Evolutionary conservation across 2,329 filamentous ascomycete genomes (phyloP).

Genomic region (Penicillium corylophilum): DNA sequence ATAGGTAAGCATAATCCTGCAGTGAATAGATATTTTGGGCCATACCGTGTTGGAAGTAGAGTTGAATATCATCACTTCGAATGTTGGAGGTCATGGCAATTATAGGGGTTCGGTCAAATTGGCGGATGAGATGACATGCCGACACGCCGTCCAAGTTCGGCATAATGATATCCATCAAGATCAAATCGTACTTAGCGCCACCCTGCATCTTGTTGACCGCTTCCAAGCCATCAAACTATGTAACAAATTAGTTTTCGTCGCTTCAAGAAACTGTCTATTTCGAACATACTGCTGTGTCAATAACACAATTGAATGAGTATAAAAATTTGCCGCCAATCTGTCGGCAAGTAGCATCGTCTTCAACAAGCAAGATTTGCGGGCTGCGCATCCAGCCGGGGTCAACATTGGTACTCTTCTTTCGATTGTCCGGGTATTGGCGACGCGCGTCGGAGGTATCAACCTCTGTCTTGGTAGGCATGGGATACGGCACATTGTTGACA

Average conservation of each 20-base stretch:
- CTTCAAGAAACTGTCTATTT: neutral
- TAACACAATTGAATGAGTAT: constrained; percentile 62
- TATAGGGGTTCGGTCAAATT: constrained; percentile 81
- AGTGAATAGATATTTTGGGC: neutral
- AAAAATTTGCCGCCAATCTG: constrained; percentile 67
- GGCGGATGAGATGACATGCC: constrained; percentile 87
- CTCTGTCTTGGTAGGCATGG: constrained; percentile 64
- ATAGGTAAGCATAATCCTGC: constrained; percentile 23
- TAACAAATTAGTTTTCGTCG: constrained; percentile 5
- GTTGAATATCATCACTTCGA: constrained; percentile 89
- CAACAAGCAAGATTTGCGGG: constrained; percentile 85
- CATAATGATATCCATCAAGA: constrained; percentile 97
- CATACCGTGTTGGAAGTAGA: constrained; percentile 95
- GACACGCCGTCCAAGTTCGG: constrained; percentile 92
- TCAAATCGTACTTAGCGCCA: constrained; percentile 65
- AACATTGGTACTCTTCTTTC: constrained; percentile 61
- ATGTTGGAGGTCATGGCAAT: constrained; percentile 99
- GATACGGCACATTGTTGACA: constrained; percentile 89
- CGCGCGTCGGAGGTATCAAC: constrained; percentile 50
- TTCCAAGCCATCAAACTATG: constrained; percentile 80
- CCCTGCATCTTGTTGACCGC: constrained; percentile 81
- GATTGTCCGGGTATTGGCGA: constrained; percentile 49
- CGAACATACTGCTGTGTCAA: constrained; percentile 62
- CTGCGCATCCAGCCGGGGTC: constrained; percentile 65
- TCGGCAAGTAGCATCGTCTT: constrained; percentile 70